These are phyloP conservation scores for Ascochyta pisi DNA, from an alignment of 2,329 filamentous ascomycete species.

Conservation along the genomic window DNA sequence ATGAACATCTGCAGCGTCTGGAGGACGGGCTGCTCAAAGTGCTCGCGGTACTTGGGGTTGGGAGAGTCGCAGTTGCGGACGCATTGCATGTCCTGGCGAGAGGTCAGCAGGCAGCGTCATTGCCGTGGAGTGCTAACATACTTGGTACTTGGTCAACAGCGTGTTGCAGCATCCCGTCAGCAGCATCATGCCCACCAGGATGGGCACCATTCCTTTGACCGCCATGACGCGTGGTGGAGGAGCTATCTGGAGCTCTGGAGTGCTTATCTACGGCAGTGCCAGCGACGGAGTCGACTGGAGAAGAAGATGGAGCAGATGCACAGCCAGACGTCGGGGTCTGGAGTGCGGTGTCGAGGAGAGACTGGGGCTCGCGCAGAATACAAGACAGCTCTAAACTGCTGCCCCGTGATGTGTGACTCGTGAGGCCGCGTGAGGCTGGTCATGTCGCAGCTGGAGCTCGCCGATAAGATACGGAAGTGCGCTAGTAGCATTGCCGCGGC, in stretches of 20 bases:
- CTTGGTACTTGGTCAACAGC: constrained; percentile 94
- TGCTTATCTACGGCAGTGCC: constrained; percentile 5
- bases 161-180: constrained; percentile 97
- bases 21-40: constrained; percentile 93
- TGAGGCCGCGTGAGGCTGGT: constrained; percentile 41
- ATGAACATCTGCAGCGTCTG: constrained; percentile 98
- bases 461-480: constrained; percentile 30
- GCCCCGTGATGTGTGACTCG: constrained; percentile 35
- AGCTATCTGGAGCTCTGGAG: constrained; percentile 12
- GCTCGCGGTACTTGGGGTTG: constrained; percentile 68
- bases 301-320: neutral
- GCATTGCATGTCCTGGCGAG: constrained; percentile 87
- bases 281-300: constrained; percentile 1
- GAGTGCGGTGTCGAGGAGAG: neutral
- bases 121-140: constrained; percentile 45
- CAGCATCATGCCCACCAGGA: constrained; percentile 95
- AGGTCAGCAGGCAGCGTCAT: constrained; percentile 25
- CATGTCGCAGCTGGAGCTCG: constrained; percentile 25
- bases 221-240: constrained; percentile 63
- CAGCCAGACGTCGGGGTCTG: neutral
- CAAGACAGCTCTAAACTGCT: constrained; percentile 34
- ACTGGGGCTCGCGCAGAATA: neutral
- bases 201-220: constrained; percentile 73
- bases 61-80: constrained; percentile 83
- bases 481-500: constrained; percentile 12